phyloP scores from a whole-genome alignment of 2,329 filamentous ascomycete genomes.

The Stromatinia cepivora region DNA sequence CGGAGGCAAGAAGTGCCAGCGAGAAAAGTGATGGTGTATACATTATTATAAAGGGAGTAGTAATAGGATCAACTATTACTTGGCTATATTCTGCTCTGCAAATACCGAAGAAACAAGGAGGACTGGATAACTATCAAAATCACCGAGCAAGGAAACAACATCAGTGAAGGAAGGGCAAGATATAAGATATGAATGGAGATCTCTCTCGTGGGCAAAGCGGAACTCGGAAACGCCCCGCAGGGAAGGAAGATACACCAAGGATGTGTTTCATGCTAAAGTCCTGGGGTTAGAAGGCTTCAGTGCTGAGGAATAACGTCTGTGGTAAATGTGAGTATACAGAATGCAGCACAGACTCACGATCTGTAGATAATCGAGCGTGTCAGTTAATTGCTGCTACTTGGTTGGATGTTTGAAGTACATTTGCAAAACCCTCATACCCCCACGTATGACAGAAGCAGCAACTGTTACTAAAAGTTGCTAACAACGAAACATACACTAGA shows the following conservation, averaged over 20 bases:
- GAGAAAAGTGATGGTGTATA: constrained; percentile 19
- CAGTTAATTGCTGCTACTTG: background rate
- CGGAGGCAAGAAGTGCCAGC: background rate
- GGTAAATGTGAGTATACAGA: background rate
- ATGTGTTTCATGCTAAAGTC: background rate
- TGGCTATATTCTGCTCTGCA: constrained; percentile 17
- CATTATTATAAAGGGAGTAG: constrained; percentile 17
- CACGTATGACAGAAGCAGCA: background rate
- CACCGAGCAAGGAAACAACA: constrained; percentile 1
- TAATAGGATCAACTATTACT: constrained; percentile 22
- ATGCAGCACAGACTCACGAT: background rate
- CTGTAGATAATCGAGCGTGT: background rate
- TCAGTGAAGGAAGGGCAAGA: background rate
- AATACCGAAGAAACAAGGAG: constrained; percentile 8
- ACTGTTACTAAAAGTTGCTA: background rate
- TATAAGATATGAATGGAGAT: background rate
- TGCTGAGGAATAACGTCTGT: background rate
- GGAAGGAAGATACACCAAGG: background rate
- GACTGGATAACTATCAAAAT: constrained; percentile 15
- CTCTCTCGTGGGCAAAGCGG: background rate
- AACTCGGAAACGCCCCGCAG: constrained; percentile 9
- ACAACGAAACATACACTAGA: background rate
- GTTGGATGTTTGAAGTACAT: background rate
- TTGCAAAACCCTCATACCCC: background rate
- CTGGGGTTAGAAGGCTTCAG: background rate